These are phyloP conservation scores for Chlorella vulgaris DNA, from an alignment of 139 green algal species.

Conservation along the genomic window DNA sequence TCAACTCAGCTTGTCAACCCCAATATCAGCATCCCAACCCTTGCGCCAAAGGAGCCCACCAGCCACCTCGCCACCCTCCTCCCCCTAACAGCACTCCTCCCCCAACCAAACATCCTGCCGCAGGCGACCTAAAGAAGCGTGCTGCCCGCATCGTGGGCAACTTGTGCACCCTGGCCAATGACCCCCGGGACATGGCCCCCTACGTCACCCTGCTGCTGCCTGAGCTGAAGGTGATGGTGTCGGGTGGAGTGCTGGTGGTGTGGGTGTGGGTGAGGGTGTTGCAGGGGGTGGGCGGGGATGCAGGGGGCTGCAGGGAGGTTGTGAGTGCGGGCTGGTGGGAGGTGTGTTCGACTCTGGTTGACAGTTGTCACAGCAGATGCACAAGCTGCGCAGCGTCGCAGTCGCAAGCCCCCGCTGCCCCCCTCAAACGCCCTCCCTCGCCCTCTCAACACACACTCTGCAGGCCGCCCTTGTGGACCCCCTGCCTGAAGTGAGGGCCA, in stretches of 20 bases:
- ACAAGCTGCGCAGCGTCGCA: too few species aligned
- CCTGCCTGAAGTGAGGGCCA: constrained; percentile 87
- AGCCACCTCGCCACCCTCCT: too few species aligned
- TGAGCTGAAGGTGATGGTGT: constrained; percentile 76
- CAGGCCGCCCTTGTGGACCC: constrained; percentile 88
- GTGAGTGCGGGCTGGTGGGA: too few species aligned
- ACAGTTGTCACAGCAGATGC: too few species aligned
- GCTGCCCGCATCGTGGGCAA: constrained; percentile 94
- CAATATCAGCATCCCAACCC: too few species aligned
- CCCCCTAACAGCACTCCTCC: too few species aligned
- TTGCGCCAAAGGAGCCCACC: too few species aligned
- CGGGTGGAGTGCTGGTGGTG: background rate
- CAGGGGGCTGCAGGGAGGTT: too few species aligned
- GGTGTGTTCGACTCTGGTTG: too few species aligned
- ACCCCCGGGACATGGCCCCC: constrained; percentile 93
- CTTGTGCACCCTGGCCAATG: constrained; percentile 92
- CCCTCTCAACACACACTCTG: background rate
- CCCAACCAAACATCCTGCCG: background rate
- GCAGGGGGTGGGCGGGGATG: background rate
- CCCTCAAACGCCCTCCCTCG: too few species aligned
- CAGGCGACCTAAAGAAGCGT: constrained; percentile 92
- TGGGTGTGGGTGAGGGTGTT: background rate
- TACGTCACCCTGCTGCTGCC: constrained; percentile 93
- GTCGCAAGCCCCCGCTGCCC: too few species aligned
- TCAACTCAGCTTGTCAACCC: too few species aligned